phyloP scores from a whole-genome alignment of 345 rosid species.

The Hibiscus trionum region DNA sequence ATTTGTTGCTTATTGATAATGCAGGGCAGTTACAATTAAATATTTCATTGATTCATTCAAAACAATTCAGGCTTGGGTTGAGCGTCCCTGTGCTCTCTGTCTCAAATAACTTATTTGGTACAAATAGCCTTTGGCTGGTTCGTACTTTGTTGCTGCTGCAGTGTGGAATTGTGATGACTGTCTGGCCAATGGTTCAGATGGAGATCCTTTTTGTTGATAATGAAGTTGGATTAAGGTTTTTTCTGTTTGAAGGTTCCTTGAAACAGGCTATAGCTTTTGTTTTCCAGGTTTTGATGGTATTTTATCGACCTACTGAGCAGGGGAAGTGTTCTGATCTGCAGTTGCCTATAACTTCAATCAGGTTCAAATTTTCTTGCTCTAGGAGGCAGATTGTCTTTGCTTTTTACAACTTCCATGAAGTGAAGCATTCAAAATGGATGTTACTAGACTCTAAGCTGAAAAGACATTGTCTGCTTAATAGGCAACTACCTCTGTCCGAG shows the following conservation, averaged over 20 bases:
- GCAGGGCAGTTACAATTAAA: constrained; percentile 31
- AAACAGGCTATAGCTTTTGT: constrained; percentile 53
- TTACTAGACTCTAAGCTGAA: constrained; percentile 13
- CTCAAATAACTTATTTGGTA: constrained; percentile 25
- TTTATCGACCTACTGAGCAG: constrained; percentile 39
- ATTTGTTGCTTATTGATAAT: constrained; percentile 31
- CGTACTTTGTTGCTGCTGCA: constrained; percentile 40
- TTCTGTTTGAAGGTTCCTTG: constrained; percentile 76
- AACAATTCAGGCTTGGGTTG: constrained; percentile 32
- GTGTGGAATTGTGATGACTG: constrained; percentile 41
- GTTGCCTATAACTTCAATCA: constrained; percentile 66
- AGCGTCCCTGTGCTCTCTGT: constrained; percentile 30
- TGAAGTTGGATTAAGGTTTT: constrained; percentile 60
- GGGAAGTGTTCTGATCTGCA: constrained; percentile 38
- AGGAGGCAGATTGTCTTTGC: constrained; percentile 58
- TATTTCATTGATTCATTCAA: constrained; percentile 27
- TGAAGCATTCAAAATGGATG: not conserved
- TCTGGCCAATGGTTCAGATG: constrained; percentile 71
- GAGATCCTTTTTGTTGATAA: constrained; percentile 83
- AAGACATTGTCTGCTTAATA: constrained; percentile 43
- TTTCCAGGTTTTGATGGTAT: constrained; percentile 44
- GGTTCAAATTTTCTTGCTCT: constrained; percentile 53
- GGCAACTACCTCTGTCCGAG: constrained; percentile 55
- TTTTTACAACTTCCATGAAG: constrained; percentile 25
- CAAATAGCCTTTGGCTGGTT: constrained; percentile 34